Evolutionary conservation across 73 alveolate genomes (phyloP).

Genomic region (Paramecium pentaurelia): DNA sequence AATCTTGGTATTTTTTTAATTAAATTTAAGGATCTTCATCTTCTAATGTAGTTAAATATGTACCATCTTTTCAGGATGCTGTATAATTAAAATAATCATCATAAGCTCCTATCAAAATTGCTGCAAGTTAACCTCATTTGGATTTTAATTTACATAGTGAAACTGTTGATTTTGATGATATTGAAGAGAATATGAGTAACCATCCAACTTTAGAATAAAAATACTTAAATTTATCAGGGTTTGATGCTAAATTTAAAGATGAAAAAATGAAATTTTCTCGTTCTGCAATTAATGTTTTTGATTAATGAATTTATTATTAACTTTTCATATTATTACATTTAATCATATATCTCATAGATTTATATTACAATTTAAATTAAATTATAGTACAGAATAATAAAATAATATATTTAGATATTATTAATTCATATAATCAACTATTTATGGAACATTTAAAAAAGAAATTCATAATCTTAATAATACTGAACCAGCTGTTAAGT

Average conservation of each 20-base stretch:
- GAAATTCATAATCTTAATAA: not conserved
- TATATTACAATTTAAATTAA: no score
- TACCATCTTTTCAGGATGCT: constrained; percentile 14
- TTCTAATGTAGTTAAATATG: not conserved
- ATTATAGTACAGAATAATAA: no score
- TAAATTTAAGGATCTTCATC: not conserved
- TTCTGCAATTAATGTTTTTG: constrained; percentile 19
- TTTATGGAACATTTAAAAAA: not conserved
- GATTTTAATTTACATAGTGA: not conserved
- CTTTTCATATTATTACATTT: not conserved
- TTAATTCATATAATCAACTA: not conserved
- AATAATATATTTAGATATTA: not conserved
- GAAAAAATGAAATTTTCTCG: not conserved
- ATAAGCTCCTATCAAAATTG: not conserved
- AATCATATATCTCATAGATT: no score
- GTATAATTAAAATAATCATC: not conserved
- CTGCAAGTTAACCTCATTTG: constrained; percentile 28
- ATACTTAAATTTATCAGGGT: not conserved
- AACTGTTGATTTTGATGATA: constrained; percentile 42
- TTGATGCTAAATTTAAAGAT: constrained; percentile 36
- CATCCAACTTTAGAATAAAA: constrained; percentile 28
- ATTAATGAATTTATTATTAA: not conserved
- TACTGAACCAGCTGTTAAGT: not conserved
- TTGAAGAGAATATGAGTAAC: not conserved
- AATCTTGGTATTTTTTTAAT: not conserved